A percentile compares a stretch with the other conserved stretches of the same genome.
These are phyloP conservation scores for button mushroom (Agaricus bisporus) DNA, from an alignment of 768 basidiomycete genomes.

Conservation along the genomic window DNA sequence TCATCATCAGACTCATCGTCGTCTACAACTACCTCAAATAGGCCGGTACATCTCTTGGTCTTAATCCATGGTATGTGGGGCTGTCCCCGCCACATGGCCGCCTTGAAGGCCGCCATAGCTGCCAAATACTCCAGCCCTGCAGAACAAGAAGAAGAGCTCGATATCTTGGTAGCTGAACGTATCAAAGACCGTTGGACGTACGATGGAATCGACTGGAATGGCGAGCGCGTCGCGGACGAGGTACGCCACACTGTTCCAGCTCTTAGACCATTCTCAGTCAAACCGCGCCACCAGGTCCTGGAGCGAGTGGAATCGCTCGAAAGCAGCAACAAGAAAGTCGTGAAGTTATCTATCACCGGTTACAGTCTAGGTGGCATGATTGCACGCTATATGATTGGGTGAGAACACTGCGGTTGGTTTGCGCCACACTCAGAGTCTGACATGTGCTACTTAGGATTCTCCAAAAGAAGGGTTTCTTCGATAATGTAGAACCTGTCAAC, in stretches of 20 bases:
- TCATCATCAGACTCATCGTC: not conserved
- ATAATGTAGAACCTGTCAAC: constrained; percentile 63
- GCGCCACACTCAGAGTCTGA: not conserved
- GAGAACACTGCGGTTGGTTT: constrained; percentile 17
- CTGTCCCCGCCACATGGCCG: constrained; percentile 55
- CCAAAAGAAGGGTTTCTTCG: constrained; percentile 65
- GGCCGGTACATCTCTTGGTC: constrained; percentile 36
- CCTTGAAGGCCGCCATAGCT: constrained; percentile 46
- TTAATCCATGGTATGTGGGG: constrained; percentile 81
- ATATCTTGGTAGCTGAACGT: constrained; percentile 58
- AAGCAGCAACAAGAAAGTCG: constrained; percentile 49
- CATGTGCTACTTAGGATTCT: constrained; percentile 40
- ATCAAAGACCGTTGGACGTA: constrained; percentile 67
- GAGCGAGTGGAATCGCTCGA: constrained; percentile 49
- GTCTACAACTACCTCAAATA: not conserved
- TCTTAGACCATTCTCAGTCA: not conserved
- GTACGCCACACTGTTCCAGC: constrained; percentile 28
- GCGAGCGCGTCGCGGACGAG: constrained; percentile 75
- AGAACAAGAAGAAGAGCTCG: constrained; percentile 39
- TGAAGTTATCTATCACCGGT: constrained; percentile 68
- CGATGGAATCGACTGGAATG: constrained; percentile 82
- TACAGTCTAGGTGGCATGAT: constrained; percentile 81
- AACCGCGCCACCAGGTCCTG: constrained; percentile 36
- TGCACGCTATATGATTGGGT: constrained; percentile 74
- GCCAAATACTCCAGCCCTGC: constrained; percentile 31